Percentiles rank a stretch among this genome's conserved stretches.
These are phyloP conservation scores for Gastrodia elata DNA, from an alignment of 106 monocot species.

Conservation along the genomic window DNA sequence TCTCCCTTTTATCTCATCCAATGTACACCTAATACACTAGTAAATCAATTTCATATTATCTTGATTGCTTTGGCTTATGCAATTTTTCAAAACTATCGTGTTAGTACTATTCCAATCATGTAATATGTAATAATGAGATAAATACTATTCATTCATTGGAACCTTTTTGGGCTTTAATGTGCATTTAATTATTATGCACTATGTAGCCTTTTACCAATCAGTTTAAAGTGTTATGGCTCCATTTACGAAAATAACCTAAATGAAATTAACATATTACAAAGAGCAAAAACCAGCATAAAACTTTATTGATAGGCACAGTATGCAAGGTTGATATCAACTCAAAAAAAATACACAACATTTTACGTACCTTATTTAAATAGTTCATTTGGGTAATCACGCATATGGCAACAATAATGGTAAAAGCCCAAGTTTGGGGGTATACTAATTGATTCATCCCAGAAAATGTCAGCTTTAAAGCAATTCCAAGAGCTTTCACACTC, in stretches of 20 bases:
- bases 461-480: conserved; percentile 80
- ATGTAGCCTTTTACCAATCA: neutral
- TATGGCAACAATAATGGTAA: conserved; percentile 52
- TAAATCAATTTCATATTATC: neutral
- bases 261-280: neutral
- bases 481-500: conserved; percentile 89
- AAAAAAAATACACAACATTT: neutral
- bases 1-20: neutral
- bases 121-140: neutral
- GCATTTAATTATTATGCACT: neutral
- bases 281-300: too few species aligned
- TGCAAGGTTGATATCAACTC: neutral
- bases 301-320: neutral
- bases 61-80: neutral
- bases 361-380: conserved; percentile 95
- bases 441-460: conserved; percentile 85
- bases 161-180: neutral
- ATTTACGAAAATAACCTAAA: neutral
- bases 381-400: conserved; percentile 88
- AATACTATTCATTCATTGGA: neutral
- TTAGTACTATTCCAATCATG: neutral
- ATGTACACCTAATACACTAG: neutral
- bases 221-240: neutral
- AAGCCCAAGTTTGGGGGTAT: conserved; percentile 79
- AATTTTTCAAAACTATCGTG: neutral